Evolutionary conservation across 2,329 filamentous ascomycete genomes (phyloP).

Genomic region (Aspergillus clavatus): DNA sequence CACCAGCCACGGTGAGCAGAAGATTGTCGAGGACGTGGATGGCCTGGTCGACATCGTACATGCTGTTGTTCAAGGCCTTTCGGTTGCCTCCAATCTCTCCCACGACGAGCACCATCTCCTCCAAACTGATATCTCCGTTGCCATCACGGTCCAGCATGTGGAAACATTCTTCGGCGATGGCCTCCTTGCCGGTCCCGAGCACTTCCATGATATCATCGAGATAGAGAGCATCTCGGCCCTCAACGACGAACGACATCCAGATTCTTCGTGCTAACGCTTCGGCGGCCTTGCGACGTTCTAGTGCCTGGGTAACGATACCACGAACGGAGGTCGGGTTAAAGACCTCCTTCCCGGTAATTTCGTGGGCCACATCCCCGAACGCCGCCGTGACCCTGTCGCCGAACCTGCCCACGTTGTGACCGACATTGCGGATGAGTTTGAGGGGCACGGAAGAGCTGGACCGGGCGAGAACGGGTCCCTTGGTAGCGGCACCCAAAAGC

Average conservation of each 20-base stretch:
- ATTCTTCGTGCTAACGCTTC: conserved; percentile 91
- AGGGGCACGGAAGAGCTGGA: conserved; percentile 70
- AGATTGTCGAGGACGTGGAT: conserved; percentile 86
- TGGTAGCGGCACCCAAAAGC: conserved; percentile 57
- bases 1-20: conserved; percentile 71
- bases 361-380: conserved; percentile 88
- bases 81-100: conserved; percentile 78
- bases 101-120: conserved; percentile 89
- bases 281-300: conserved; percentile 77
- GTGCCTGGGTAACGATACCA: conserved; percentile 79
- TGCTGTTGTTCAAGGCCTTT: conserved; percentile 83
- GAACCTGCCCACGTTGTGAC: conserved; percentile 68
- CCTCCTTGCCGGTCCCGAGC: conserved; percentile 66
- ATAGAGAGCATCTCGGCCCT: conserved; percentile 75
- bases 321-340: conserved; percentile 91
- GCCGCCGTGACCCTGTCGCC: conserved; percentile 91
- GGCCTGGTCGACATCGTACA: conserved; percentile 96
- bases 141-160: conserved; percentile 73
- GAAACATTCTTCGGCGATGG: conserved; percentile 84
- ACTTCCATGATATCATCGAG: conserved; percentile 83
- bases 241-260: conserved; percentile 97
- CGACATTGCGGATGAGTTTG: conserved; percentile 68
- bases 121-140: conserved; percentile 90
- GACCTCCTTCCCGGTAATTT: conserved; percentile 91
- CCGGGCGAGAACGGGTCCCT: conserved; percentile 43